Conservation (phyloP, 345 rosid species). For the Durio zibethinus region DNA sequence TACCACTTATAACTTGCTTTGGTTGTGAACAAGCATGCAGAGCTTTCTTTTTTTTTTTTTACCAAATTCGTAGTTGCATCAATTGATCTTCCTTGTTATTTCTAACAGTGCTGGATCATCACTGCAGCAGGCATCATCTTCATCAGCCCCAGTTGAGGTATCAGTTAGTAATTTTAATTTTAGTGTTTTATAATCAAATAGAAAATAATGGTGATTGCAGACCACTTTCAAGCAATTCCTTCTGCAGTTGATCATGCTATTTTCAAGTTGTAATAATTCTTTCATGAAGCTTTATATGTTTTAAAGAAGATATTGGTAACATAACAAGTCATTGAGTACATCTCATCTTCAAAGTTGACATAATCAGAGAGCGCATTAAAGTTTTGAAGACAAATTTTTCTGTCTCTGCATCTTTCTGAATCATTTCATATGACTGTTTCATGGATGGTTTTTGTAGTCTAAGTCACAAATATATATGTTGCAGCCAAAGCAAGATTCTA, state of each 20-base stretch:
- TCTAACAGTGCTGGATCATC: slow-evolving; percentile 35
- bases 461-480: not conserved
- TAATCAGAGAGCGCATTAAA: not conserved
- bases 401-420: not conserved
- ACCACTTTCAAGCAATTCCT: not conserved
- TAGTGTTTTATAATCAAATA: not conserved
- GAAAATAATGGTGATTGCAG: not conserved
- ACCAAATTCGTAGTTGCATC: not conserved
- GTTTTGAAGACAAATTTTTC: not conserved
- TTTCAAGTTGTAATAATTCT: not conserved
- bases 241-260: not conserved
- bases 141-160: slow-evolving; percentile 50
- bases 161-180: not conserved
- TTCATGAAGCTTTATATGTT: not conserved
- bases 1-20: not conserved
- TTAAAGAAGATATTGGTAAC: not conserved
- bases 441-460: not conserved
- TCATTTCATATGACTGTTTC: not conserved
- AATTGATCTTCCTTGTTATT: not conserved
- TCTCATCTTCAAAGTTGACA: not conserved
- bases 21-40: not conserved
- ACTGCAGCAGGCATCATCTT: slow-evolving; percentile 40
- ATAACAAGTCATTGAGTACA: not conserved
- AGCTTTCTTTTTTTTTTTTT: not conserved
- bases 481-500: slow-evolving; percentile 47